A percentile compares a stretch with the other conserved stretches of the same genome.
These are phyloP conservation scores for Colletotrichum noveboracense DNA, from an alignment of 2,329 filamentous ascomycete genomes.

Conservation along the genomic window DNA sequence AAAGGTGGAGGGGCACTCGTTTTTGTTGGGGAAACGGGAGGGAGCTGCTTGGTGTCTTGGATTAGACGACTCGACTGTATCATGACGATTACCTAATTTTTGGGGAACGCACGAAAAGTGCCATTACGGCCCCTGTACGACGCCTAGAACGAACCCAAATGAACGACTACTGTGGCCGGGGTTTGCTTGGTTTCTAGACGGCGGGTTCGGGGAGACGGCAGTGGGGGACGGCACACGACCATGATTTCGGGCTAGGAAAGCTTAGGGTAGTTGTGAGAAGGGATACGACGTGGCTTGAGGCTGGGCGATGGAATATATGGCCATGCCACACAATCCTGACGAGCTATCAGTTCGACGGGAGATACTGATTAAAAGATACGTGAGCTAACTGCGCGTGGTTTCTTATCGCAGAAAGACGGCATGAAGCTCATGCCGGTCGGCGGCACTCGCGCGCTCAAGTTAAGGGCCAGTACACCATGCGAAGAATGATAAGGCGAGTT, in stretches of 20 bases:
- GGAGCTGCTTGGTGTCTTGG: not conserved
- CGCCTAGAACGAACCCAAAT: not conserved
- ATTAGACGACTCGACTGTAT: not conserved
- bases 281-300: conserved; percentile 3
- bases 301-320: not conserved
- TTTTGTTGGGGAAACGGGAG: conserved; percentile 15
- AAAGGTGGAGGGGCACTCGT: not conserved
- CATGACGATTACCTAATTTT: not conserved
- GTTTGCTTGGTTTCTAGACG: not conserved
- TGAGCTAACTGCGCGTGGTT: not conserved
- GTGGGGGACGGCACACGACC: not conserved
- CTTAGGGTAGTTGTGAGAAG: not conserved
- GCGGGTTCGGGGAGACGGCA: not conserved
- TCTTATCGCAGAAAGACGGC: not conserved
- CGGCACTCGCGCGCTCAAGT: not conserved
- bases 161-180: not conserved
- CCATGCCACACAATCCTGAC: not conserved
- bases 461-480: not conserved
- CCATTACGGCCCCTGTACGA: not conserved
- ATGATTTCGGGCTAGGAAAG: not conserved
- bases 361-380: not conserved
- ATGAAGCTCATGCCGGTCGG: not conserved
- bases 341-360: not conserved
- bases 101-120: not conserved
- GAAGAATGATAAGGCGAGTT: not conserved